phyloP scores from a whole-genome alignment of 352 stramenopile genomes.

The Heterotrichella gracilis region DNA sequence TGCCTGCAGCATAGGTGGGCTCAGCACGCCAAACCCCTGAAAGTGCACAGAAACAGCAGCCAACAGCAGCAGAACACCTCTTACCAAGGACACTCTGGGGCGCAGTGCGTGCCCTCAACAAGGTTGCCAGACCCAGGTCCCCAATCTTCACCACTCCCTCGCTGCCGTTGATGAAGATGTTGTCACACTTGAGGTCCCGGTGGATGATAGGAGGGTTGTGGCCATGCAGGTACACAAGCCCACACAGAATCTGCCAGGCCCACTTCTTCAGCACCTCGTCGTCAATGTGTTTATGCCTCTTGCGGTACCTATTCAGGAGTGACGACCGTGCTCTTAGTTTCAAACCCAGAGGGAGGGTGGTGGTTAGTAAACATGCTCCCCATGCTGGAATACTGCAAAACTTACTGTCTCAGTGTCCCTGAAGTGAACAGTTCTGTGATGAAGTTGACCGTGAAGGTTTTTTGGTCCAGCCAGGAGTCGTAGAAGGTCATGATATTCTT shows the following conservation, averaged over 20 bases:
- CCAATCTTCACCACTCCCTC: slow-evolving; percentile 45
- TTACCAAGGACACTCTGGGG: background rate
- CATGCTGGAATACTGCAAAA: no score
- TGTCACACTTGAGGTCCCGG: slow-evolving; percentile 50
- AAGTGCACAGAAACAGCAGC: no score
- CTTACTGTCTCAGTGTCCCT: slow-evolving; percentile 42
- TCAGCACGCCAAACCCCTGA: no score
- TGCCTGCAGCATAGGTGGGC: no score
- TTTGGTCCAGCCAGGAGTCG: slow-evolving; percentile 75
- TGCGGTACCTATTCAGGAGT: no score
- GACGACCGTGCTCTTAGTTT: no score
- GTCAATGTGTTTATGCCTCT: no score
- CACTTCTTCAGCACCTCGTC: slow-evolving; percentile 37
- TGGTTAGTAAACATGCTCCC: no score
- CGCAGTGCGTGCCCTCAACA: background rate
- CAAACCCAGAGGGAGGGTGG: no score
- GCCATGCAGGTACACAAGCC: slow-evolving; percentile 42
- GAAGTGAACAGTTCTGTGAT: slow-evolving; percentile 88
- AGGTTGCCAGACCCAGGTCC: slow-evolving; percentile 31
- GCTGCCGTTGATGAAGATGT: slow-evolving; percentile 54
- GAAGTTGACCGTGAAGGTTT: slow-evolving; percentile 82
- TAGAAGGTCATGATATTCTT: slow-evolving; percentile 95
- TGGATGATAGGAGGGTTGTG: slow-evolving; percentile 46
- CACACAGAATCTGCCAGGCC: slow-evolving; percentile 45
- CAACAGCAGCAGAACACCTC: background rate